These are phyloP conservation scores for Kandelia obovata DNA, from an alignment of 345 rosid species.

Conservation along the genomic window DNA sequence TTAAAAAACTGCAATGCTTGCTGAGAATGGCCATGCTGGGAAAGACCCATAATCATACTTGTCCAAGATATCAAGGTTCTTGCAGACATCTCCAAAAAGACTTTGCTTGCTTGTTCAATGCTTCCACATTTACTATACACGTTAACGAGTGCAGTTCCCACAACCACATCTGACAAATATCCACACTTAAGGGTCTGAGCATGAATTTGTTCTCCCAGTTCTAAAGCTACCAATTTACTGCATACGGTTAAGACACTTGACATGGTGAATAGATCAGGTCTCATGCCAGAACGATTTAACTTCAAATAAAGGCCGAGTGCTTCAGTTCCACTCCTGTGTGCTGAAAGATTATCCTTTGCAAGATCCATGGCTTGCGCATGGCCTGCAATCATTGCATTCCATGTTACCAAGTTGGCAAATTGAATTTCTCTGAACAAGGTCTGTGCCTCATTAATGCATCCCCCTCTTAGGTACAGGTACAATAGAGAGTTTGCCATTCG, in stretches of 20 bases:
- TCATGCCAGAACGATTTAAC: slow-evolving; percentile 33
- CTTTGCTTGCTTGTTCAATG: slow-evolving; percentile 42
- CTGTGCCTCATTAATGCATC: slow-evolving; percentile 38
- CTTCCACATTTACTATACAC: slow-evolving; percentile 62
- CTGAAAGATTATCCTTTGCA: slow-evolving; percentile 35
- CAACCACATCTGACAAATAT: slow-evolving; percentile 39
- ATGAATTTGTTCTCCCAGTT: slow-evolving; percentile 56
- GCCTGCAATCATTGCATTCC: slow-evolving; percentile 61
- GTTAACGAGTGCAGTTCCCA: slow-evolving; percentile 51
- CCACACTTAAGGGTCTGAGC: slow-evolving; percentile 47
- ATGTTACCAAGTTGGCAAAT: slow-evolving; percentile 42
- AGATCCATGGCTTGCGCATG: slow-evolving; percentile 47
- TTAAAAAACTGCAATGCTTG: slow-evolving; percentile 56
- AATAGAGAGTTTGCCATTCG: slow-evolving; percentile 38
- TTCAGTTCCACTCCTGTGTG: slow-evolving; percentile 37
- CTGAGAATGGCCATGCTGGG: slow-evolving; percentile 40
- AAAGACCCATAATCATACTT: slow-evolving; percentile 46
- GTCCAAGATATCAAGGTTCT: slow-evolving; percentile 61
- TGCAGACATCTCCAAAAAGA: slow-evolving; percentile 46
- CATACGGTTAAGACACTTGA: slow-evolving; percentile 53
- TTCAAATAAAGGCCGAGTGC: slow-evolving; percentile 38
- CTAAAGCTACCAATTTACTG: slow-evolving; percentile 36
- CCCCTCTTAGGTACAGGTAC: slow-evolving; percentile 52
- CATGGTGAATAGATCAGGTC: slow-evolving; percentile 49
- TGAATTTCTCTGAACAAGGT: slow-evolving; percentile 31